Conservation (phyloP, 352 stramenopile species). For the Aphanomyces invadans region DNA sequence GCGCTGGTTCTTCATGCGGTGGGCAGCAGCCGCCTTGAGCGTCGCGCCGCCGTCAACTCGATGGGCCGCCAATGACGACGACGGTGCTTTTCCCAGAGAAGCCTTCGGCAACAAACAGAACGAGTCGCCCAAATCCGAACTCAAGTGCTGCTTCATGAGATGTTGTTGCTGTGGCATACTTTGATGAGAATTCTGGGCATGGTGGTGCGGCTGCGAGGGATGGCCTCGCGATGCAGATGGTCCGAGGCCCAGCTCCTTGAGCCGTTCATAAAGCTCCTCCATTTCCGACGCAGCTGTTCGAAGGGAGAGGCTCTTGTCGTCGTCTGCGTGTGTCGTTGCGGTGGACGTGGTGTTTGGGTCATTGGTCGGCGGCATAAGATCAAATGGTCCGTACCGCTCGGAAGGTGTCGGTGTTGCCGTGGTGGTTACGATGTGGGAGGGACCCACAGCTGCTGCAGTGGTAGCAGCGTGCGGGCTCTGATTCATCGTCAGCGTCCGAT, state of each 20-base stretch:
- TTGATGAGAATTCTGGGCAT: no score
- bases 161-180: no score
- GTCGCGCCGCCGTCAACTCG: slow-evolving; percentile 70
- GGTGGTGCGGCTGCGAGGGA: neutral
- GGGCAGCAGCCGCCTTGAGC: slow-evolving; percentile 62
- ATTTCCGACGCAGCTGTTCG: slow-evolving; percentile 55
- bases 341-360: no score
- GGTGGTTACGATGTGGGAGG: neutral
- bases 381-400: no score
- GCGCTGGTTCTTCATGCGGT: slow-evolving; percentile 76
- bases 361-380: no score
- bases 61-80: slow-evolving; percentile 30
- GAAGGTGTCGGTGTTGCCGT: neutral
- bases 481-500: neutral
- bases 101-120: slow-evolving; percentile 66
- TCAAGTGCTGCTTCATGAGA: slow-evolving; percentile 10
- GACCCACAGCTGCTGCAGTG: neutral
- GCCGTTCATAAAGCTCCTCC: slow-evolving; percentile 71
- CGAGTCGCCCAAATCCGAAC: slow-evolving; percentile 70
- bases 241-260: slow-evolving; percentile 63
- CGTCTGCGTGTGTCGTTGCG: slow-evolving; percentile 23
- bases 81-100: slow-evolving; percentile 9
- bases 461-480: neutral
- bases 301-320: neutral
- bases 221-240: neutral